These are phyloP conservation scores for Ascochyta pisi DNA, from an alignment of 2,329 filamentous ascomycete genomes.

Conservation along the genomic window DNA sequence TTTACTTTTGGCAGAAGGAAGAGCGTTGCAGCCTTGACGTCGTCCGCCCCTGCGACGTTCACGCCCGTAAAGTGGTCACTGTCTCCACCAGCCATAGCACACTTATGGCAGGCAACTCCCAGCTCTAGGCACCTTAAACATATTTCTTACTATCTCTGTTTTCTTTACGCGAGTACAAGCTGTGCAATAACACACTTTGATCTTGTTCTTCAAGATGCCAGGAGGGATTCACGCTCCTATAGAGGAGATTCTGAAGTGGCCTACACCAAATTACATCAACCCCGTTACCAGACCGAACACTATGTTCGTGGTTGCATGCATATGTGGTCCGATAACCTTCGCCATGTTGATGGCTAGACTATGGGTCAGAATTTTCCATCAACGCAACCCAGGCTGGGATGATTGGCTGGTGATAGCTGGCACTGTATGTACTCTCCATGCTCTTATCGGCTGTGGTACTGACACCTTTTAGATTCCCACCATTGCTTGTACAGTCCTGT, in stretches of 20 bases:
- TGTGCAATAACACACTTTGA: not conserved
- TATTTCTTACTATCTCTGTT: not conserved
- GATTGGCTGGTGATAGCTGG: slow-evolving; percentile 41
- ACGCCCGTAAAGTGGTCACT: not conserved
- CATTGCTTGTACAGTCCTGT: slow-evolving; percentile 28
- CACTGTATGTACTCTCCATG: slow-evolving; percentile 22
- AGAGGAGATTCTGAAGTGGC: slow-evolving; percentile 35
- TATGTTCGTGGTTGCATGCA: slow-evolving; percentile 24
- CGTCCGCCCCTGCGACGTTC: not conserved
- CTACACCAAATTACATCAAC: slow-evolving; percentile 32
- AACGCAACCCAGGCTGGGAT: slow-evolving; percentile 35
- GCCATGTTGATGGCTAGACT: slow-evolving; percentile 33
- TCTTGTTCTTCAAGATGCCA: slow-evolving; percentile 30
- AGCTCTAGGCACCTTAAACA: slow-evolving; percentile 1
- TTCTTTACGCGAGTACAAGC: not conserved
- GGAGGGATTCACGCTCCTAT: slow-evolving; percentile 39
- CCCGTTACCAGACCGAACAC: slow-evolving; percentile 31
- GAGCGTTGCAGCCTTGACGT: not conserved
- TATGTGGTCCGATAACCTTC: slow-evolving; percentile 33
- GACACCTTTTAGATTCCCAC: slow-evolving; percentile 20
- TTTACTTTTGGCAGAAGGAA: slow-evolving; percentile 16
- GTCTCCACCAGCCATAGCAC: slow-evolving; percentile 16
- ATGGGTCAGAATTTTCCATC: slow-evolving; percentile 39
- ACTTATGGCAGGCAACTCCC: slow-evolving; percentile 31
- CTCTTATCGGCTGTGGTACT: no score